These are phyloP conservation scores for Aspergillus puulaauensis DNA, from an alignment of 2,329 filamentous ascomycete genomes.

Conservation along the genomic window DNA sequence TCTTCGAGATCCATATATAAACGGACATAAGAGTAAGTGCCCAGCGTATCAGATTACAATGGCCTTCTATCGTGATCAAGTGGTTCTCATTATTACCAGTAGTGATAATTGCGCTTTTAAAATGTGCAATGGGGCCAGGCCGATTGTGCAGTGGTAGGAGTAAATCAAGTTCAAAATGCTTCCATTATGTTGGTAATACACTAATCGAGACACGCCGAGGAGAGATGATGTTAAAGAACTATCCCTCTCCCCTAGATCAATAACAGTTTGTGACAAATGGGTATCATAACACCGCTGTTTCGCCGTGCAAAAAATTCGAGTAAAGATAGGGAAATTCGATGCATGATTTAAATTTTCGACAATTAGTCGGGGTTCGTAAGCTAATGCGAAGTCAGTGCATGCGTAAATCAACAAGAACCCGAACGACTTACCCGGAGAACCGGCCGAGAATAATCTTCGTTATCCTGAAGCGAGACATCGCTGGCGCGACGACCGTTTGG, in stretches of 20 bases:
- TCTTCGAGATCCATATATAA: too few species aligned
- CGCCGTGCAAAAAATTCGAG: conserved; percentile 28
- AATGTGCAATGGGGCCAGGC: too few species aligned
- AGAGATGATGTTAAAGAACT: neutral
- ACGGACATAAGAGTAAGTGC: too few species aligned
- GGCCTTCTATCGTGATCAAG: too few species aligned
- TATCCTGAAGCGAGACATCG: conserved; percentile 48
- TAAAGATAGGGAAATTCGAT: conserved; percentile 21
- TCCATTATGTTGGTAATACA: conserved; percentile 12
- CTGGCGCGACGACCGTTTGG: conserved; percentile 42
- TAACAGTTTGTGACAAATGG: conserved; percentile 33
- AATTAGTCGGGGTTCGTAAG: conserved; percentile 37
- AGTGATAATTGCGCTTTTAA: too few species aligned
- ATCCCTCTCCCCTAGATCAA: conserved; percentile 11
- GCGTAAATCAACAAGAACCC: neutral
- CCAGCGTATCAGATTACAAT: too few species aligned
- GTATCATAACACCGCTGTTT: conserved; percentile 41
- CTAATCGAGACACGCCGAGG: conserved; percentile 12
- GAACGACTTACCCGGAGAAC: conserved; percentile 40
- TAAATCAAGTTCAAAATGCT: neutral
- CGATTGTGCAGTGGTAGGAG: neutral
- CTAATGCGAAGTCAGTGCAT: conserved; percentile 24
- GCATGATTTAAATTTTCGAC: conserved; percentile 13
- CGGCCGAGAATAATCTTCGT: conserved; percentile 49
- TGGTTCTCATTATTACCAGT: too few species aligned